These are phyloP conservation scores for Bidens hawaiensis DNA, from an alignment of 140 eudicot species.

Conservation along the genomic window DNA sequence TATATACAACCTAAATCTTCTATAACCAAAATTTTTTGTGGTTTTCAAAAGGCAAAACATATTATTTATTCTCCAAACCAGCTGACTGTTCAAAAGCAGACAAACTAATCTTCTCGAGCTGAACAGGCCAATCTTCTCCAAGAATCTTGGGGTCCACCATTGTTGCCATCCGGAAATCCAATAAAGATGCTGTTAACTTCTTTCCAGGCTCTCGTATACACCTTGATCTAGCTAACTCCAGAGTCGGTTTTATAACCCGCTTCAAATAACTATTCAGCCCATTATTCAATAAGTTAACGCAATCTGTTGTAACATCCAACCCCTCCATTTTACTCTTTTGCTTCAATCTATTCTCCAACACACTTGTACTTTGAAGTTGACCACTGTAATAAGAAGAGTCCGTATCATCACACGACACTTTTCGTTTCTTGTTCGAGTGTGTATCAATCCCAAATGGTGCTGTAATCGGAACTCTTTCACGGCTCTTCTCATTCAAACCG, in stretches of 20 bases:
- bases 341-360: conserved; percentile 59
- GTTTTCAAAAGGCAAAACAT: conserved; percentile 20
- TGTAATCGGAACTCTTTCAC: conserved; percentile 58
- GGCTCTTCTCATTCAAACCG: conserved; percentile 54
- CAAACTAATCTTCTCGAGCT: conserved; percentile 49
- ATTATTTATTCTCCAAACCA: conserved; percentile 12
- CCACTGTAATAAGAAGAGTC: conserved; percentile 24
- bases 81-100: conserved; percentile 24
- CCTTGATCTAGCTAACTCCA: conserved; percentile 49
- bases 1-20: conserved; percentile 53
- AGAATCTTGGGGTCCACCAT: conserved; percentile 57
- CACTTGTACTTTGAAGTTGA: conserved; percentile 39
- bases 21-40: conserved; percentile 42
- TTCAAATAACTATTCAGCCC: conserved; percentile 63
- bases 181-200: conserved; percentile 31
- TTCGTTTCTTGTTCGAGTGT: conserved; percentile 38
- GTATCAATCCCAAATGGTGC: conserved; percentile 70
- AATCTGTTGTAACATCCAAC: conserved; percentile 47
- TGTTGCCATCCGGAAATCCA: conserved; percentile 67
- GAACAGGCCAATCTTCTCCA: conserved; percentile 71
- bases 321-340: conserved; percentile 54
- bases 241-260: conserved; percentile 48
- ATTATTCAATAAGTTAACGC: conserved; percentile 57
- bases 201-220: conserved; percentile 23
- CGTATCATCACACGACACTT: conserved; percentile 28